Base-by-base conservation (phyloP, 1,284 basidiomycete genomes). In the Leccinum colubrinum region DNA sequence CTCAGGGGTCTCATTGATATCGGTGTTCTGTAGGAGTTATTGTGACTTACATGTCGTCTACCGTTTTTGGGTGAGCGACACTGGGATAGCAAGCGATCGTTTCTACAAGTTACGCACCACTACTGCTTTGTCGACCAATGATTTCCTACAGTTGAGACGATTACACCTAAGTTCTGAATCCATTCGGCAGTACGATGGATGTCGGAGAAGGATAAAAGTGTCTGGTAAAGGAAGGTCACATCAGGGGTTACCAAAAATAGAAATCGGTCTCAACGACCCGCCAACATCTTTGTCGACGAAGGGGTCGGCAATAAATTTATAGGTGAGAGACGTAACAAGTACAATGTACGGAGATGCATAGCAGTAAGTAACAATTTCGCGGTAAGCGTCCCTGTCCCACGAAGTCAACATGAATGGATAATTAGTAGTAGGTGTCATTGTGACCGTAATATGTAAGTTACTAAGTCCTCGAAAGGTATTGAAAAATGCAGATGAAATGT, bases 51-150 rank as follows among this genome's bases (percentile, higher is more conserved):
- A 86, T 58, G 84, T 86, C 53, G 85, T 74, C 73, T n/a, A 52
- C 35, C 11, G 33, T 35, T 57, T 37, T 61, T 35, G 17, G 39
- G 48, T 60, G 51, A 64, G 50, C 27, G 20, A 48, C 46, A 48
- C 17, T 22, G 46, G 6, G 20, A 20, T 12, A 12, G 8, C n/a
- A 43, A 43, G 43, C 43, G 17, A 46, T 12, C 8, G 17, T 22
- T 48, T 48, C 46, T 48, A 7, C 17, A 20, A 20, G 43, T 30
- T 17, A 79, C 88, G 74, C 68, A 92, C 90, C 65, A 93, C 91
- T 15, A 93, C 91, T 2, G 91, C 91, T 73, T 91, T 93, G 68
- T 92, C 91, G 2, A 78, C 78, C 56, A 93, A 72, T 1, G 79
- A 64, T 67, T 81, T 82, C 61, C 90, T 83, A 72, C 90, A 92